Percentiles rank a stretch among this genome's conserved stretches.
These are phyloP conservation scores for Aurifilum marmelostoma DNA, from an alignment of 2,329 filamentous ascomycete species.

Conservation along the genomic window DNA sequence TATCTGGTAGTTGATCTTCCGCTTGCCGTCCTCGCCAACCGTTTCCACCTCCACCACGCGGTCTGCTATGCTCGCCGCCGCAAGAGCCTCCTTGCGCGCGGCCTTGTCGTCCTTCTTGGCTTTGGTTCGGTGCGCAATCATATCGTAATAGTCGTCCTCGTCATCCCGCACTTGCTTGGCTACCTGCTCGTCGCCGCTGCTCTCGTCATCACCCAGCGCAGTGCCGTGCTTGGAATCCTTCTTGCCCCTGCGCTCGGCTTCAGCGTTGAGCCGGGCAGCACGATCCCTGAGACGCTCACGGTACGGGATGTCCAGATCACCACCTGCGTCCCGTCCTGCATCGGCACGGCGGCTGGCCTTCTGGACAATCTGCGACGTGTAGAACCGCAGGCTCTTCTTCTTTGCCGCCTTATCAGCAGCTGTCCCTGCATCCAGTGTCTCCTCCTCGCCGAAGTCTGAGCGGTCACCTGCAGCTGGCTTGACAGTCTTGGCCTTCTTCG, in stretches of 20 bases:
- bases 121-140: conserved; percentile 71
- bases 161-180: conserved; percentile 55
- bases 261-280: conserved; percentile 82
- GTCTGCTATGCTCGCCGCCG: conserved; percentile 65
- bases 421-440: conserved; percentile 73
- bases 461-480: conserved; percentile 54
- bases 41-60: conserved; percentile 67
- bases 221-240: conserved; percentile 65
- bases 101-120: conserved; percentile 76
- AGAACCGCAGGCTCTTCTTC: conserved; percentile 94
- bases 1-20: conserved; percentile 91
- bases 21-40: conserved; percentile 81
- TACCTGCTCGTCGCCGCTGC: conserved; percentile 68
- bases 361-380: conserved; percentile 95
- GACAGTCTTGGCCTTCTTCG: conserved; percentile 40
- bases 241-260: conserved; percentile 82
- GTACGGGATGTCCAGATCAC: conserved; percentile 83
- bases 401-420: conserved; percentile 85
- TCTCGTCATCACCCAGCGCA: conserved; percentile 67
- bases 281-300: conserved; percentile 86
- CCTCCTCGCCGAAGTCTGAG: conserved; percentile 94
- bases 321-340: conserved; percentile 73
- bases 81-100: conserved; percentile 58
- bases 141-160: conserved; percentile 84
- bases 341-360: conserved; percentile 84